Conservation (phyloP, 2,329 filamentous ascomycete genomes). For the Aureobasidium sp. region DNA sequence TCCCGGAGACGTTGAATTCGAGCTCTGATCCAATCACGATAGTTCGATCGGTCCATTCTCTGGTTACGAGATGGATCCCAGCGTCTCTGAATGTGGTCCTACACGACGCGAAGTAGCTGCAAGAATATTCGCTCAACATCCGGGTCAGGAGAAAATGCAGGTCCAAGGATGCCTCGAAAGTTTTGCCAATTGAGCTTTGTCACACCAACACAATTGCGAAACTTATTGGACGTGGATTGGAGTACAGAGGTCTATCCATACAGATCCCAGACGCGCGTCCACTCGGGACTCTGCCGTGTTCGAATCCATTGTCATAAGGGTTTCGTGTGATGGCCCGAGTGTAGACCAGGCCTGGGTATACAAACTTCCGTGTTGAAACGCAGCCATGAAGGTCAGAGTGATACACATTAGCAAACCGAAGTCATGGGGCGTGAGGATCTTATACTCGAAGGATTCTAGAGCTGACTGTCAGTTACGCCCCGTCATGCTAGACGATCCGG, state of each 20-base stretch:
- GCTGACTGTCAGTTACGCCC: conserved; percentile 1
- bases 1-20: not conserved
- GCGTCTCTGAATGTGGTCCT: not conserved
- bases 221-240: not conserved
- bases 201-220: not conserved
- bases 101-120: not conserved
- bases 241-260: not conserved
- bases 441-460: conserved; percentile 6
- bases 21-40: not conserved
- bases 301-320: not conserved
- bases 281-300: not conserved
- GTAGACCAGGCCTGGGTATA: not conserved
- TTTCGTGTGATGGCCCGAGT: not conserved
- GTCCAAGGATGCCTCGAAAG: not conserved
- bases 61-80: not conserved
- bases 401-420: conserved; percentile 3
- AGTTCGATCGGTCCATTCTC: not conserved
- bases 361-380: not conserved
- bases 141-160: not conserved
- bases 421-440: not conserved
- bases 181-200: not conserved
- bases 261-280: not conserved
- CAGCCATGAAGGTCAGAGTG: not conserved
- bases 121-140: not conserved
- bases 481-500: not conserved